Evolutionary conservation across 2,329 filamentous ascomycete species (phyloP).

Genomic region (Diplodia seriata): DNA sequence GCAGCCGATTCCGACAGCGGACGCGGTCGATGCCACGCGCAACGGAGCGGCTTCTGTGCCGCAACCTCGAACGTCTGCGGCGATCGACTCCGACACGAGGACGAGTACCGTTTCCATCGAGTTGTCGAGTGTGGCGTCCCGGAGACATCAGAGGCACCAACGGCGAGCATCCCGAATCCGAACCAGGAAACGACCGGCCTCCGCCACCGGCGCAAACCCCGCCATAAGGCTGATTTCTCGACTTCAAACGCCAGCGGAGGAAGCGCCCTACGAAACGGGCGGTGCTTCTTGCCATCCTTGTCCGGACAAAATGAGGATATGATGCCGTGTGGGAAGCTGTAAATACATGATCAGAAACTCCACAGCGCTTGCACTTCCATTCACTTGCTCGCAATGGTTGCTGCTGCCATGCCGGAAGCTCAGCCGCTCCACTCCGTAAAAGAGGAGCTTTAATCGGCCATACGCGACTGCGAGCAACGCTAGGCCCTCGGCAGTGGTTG

Average conservation of each 20-base stretch:
- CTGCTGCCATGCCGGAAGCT: not conserved
- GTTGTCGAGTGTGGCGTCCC: conserved; percentile 19
- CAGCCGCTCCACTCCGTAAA: not conserved
- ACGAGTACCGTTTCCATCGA: not conserved
- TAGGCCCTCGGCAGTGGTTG: not conserved
- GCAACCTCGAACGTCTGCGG: conserved; percentile 23
- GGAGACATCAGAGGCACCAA: not conserved
- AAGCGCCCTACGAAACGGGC: conserved; percentile 1
- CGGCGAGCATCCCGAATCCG: conserved; percentile 22
- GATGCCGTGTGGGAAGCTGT: not conserved
- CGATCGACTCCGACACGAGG: conserved; percentile 27
- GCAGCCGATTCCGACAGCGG: not conserved
- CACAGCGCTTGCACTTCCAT: not conserved
- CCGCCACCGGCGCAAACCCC: conserved; percentile 9
- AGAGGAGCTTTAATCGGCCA: not conserved
- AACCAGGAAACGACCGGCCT: conserved; percentile 10
- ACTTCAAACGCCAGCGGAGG: conserved; percentile 18
- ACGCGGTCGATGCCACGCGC: not conserved
- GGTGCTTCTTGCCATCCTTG: not conserved
- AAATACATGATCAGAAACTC: too few relatives aligned
- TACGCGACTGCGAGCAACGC: not conserved
- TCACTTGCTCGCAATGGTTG: too few relatives aligned
- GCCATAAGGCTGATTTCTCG: not conserved
- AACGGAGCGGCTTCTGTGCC: not conserved
- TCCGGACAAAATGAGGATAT: not conserved